Percentiles rank a stretch among this genome's conserved stretches.
Conservation (phyloP, 208 protist species). For the Spongospora subterranea region DNA sequence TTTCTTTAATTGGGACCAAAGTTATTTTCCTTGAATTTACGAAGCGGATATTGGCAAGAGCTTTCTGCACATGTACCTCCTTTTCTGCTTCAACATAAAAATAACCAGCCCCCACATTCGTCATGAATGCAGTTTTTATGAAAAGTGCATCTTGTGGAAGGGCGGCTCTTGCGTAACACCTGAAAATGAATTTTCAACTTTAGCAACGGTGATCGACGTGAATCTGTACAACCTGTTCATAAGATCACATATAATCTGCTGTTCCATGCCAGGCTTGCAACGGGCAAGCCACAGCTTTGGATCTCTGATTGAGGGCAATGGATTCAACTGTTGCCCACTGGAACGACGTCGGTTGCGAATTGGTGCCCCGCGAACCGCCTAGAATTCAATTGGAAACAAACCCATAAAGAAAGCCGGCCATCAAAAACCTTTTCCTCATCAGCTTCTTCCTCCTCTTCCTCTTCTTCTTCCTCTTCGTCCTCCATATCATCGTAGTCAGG, state of each 20-base stretch:
- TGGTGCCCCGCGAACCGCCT: background rate
- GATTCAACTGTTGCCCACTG: background rate
- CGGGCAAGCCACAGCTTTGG: constrained; percentile 44
- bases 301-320: constrained; percentile 7
- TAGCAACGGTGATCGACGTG: background rate
- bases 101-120: constrained; percentile 16
- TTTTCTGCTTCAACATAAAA: constrained; percentile 61
- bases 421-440: background rate
- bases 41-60: constrained; percentile 50
- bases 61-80: constrained; percentile 57
- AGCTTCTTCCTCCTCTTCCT: background rate
- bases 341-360: background rate
- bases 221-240: constrained; percentile 43
- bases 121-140: constrained; percentile 58
- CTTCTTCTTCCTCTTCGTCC: constrained; percentile 47
- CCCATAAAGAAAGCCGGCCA: background rate
- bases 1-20: constrained; percentile 59
- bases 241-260: constrained; percentile 11
- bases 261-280: constrained; percentile 46
- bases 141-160: background rate
- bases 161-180: background rate
- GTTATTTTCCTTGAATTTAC: background rate
- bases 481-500: constrained; percentile 21
- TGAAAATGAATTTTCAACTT: background rate
- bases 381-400: background rate